Evolutionary conservation across 2,329 filamentous ascomycete species (phyloP), one percentile per base, ranked within the genome.

Genomic region (Aureobasidium sp.): DNA sequence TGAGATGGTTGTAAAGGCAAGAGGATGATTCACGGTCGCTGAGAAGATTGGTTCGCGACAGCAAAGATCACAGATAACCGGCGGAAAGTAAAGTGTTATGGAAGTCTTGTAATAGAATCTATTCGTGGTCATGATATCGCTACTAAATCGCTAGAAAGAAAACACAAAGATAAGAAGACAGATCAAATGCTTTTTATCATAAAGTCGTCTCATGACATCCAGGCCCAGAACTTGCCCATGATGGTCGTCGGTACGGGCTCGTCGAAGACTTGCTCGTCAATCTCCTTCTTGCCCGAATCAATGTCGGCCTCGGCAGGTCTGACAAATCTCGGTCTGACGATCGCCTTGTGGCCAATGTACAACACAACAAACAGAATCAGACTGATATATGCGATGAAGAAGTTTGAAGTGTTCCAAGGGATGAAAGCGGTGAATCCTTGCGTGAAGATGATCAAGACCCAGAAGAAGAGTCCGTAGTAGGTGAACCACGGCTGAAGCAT

Each of bases 361-460:
- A 93, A 75, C 0, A 86, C 66, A 0, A 87, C 88, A 69, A 89
- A 90, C 3, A 91, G 74, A 6, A 82, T 83, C 55, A 92, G 82
- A 80, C 90, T 90, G 57, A 86, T 84, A 72, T 92, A 92, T 5
- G 74, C 77, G 71, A 91, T 90, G 32, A 94, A 73, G 71, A 94
- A 94, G 9, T 82, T 84, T 7, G 86, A 81, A 0, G 88, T 70
- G 63, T 84, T 79, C 90, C 88, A 93, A 5, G 81, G 79, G 1
- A 76, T 72, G 53, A 76, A 77, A 0, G 73, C 72, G 5, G 73
- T 75, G 63, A 76, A 77, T 30, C 3, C 78, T 79, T 0, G 86
- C 83, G 74, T 76, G n/a, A 77, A 59, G 41, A 72, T 74, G 64
- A 77, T 75, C 63, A 76, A 68, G 53, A 69, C 64, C 53, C 69